Evolutionary conservation across 2,329 filamentous ascomycete species (phyloP).

Genomic region (Monilinia vaccinii-corymbosi): DNA sequence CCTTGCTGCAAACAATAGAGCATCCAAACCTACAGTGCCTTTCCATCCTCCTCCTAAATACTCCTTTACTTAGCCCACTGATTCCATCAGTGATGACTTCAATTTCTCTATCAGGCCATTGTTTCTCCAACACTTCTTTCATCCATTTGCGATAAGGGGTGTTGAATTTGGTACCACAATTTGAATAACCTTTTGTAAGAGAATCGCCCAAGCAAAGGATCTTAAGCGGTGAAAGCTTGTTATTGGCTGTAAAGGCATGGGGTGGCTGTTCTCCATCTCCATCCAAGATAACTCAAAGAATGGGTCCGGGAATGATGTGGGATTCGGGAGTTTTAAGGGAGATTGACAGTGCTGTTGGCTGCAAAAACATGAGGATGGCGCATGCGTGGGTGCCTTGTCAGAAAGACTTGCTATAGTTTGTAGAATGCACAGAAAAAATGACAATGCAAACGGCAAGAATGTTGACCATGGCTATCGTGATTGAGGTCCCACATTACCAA

Average conservation of each 20-base stretch:
- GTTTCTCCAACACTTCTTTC: slow-evolving; percentile 36
- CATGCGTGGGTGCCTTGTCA: background rate
- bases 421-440: background rate
- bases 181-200: slow-evolving; percentile 48
- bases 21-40: slow-evolving; percentile 11
- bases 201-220: slow-evolving; percentile 24
- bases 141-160: slow-evolving; percentile 47
- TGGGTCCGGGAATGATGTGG: background rate
- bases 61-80: slow-evolving; percentile 17
- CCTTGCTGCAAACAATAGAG: background rate
- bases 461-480: background rate
- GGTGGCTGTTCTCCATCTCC: background rate
- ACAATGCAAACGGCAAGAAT: background rate
- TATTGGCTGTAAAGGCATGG: background rate
- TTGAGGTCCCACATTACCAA: background rate
- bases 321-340: background rate
- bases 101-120: slow-evolving; percentile 31
- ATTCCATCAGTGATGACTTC: slow-evolving; percentile 16
- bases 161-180: slow-evolving; percentile 34
- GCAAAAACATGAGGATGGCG: background rate
- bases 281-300: background rate
- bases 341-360: background rate
- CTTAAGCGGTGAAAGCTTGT: slow-evolving; percentile 14
- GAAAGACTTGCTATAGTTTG: background rate
- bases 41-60: slow-evolving; percentile 15